Evolutionary conservation across 2,329 filamentous ascomycete genomes (phyloP).

Genomic region (Monosporascus sp.): DNA sequence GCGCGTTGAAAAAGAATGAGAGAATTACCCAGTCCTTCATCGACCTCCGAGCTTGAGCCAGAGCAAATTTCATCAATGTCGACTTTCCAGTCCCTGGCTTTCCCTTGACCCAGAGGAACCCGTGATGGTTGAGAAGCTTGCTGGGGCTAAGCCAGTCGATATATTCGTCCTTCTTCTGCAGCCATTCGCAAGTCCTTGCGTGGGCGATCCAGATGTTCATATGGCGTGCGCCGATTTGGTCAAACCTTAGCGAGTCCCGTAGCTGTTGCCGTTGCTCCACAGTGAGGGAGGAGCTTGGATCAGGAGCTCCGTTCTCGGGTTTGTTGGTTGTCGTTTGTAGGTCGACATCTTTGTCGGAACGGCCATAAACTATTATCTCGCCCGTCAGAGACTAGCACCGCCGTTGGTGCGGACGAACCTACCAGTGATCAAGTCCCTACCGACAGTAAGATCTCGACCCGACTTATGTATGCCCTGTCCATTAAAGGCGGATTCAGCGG

Average conservation of each 20-base stretch:
- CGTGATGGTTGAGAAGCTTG: not conserved
- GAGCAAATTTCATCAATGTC: slow-evolving; percentile 1
- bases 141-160: slow-evolving; percentile 6
- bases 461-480: no score
- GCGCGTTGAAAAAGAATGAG: slow-evolving; percentile 47
- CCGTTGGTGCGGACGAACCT: no score
- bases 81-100: slow-evolving; percentile 2
- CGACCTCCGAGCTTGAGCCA: no score
- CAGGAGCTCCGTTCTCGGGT: no score
- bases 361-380: no score
- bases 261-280: not conserved
- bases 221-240: slow-evolving; percentile 7
- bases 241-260: slow-evolving; percentile 9
- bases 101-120: slow-evolving; percentile 1
- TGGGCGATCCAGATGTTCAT: slow-evolving; percentile 7
- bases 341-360: no score
- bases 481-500: no score
- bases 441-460: no score
- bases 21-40: slow-evolving; percentile 17
- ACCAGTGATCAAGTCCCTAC: no score
- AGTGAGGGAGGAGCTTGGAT: not conserved
- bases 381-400: no score
- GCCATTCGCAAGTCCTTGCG: slow-evolving; percentile 15
- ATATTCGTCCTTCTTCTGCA: slow-evolving; percentile 6
- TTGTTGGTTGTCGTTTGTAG: no score